A percentile compares a stretch with the other conserved stretches of the same genome.
Conservation (phyloP, 768 basidiomycete species). For the Suillus variegatus region DNA sequence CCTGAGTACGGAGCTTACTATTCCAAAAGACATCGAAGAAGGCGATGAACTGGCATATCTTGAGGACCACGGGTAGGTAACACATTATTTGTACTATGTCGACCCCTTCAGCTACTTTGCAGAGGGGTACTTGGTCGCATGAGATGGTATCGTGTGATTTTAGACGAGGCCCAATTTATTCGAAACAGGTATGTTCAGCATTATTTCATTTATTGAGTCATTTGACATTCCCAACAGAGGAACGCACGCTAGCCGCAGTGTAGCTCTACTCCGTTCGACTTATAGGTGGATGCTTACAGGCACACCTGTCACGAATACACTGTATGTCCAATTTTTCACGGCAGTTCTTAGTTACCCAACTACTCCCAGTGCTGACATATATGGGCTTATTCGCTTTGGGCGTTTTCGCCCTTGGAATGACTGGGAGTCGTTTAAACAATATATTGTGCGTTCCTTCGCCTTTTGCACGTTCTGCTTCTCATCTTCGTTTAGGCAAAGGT, state of each 20-base stretch:
- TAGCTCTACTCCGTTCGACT: constrained; percentile 60
- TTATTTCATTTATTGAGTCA: neutral
- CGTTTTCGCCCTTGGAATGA: constrained; percentile 72
- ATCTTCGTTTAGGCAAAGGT: constrained; percentile 42
- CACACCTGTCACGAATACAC: constrained; percentile 71
- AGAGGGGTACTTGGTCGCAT: constrained; percentile 64
- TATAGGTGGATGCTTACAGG: constrained; percentile 83
- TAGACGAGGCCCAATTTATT: constrained; percentile 82
- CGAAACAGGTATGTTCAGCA: constrained; percentile 51
- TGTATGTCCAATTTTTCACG: constrained; percentile 38
- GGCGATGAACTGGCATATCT: constrained; percentile 53
- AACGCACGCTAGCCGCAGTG: constrained; percentile 58
- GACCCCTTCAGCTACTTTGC: neutral
- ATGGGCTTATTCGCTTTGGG: constrained; percentile 70
- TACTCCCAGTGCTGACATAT: constrained; percentile 55
- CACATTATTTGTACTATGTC: neutral
- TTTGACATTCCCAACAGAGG: constrained; percentile 31
- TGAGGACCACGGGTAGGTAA: constrained; percentile 47
- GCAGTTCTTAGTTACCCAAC: neutral
- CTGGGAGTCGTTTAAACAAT: constrained; percentile 64
- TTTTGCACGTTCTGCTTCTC: neutral
- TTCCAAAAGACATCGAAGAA: constrained; percentile 48
- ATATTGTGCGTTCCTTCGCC: constrained; percentile 42
- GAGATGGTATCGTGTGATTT: constrained; percentile 68
- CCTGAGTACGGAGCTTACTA: constrained; percentile 56